These are phyloP conservation scores for Sanghuangporus baumii DNA, from an alignment of 1,284 basidiomycete genomes.

Conservation along the genomic window DNA sequence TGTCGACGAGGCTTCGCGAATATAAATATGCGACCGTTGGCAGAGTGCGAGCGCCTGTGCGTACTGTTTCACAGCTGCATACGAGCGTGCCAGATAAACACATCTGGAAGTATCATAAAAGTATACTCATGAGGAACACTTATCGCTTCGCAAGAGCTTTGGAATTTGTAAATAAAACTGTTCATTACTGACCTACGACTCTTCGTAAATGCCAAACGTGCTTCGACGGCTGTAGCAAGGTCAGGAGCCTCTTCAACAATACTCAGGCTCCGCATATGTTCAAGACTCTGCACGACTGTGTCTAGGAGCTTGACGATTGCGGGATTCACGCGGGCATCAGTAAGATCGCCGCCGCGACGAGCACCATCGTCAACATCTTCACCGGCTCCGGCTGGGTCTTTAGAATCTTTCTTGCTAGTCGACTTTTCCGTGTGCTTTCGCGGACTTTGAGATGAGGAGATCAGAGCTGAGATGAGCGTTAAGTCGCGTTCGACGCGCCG, in stretches of 20 bases:
- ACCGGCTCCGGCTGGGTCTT: background rate
- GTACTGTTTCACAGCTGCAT: constrained; percentile 62
- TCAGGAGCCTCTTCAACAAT: constrained; percentile 87
- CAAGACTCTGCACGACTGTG: constrained; percentile 76
- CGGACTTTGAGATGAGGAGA: constrained; percentile 36
- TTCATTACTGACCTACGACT: constrained; percentile 50
- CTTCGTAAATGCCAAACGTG: constrained; percentile 67
- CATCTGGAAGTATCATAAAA: constrained; percentile 37
- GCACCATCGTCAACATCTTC: background rate
- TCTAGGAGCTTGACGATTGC: constrained; percentile 86
- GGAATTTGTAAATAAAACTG: background rate
- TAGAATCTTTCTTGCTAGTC: constrained; percentile 28
- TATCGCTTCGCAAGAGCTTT: background rate
- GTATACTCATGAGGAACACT: background rate
- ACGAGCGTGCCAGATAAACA: constrained; percentile 66
- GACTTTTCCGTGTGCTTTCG: constrained; percentile 24
- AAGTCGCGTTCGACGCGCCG: constrained; percentile 85
- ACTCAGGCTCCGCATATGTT: constrained; percentile 76
- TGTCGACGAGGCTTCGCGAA: constrained; percentile 53
- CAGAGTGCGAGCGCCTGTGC: constrained; percentile 65
- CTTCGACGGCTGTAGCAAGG: constrained; percentile 71
- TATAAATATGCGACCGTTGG: constrained; percentile 62
- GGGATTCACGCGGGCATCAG: constrained; percentile 68
- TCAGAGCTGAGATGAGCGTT: constrained; percentile 67
- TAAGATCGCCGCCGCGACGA: constrained; percentile 17